These are phyloP conservation scores for Mycena chlorophos DNA, from an alignment of 768 basidiomycete genomes.

Conservation along the genomic window DNA sequence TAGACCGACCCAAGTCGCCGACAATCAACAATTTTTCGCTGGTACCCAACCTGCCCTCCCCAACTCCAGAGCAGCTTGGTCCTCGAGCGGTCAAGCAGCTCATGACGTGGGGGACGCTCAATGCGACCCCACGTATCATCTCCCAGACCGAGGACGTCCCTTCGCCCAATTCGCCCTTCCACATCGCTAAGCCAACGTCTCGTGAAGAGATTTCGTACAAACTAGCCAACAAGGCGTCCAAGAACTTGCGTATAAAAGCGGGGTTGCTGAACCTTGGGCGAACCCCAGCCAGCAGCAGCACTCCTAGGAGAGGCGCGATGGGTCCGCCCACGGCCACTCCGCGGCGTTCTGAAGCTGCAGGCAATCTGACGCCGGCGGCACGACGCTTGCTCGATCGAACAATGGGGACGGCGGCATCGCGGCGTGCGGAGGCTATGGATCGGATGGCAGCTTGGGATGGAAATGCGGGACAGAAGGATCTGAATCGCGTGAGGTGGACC, in stretches of 20 bases:
- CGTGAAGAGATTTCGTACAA: conserved; percentile 81
- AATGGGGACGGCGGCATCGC: conserved; percentile 58
- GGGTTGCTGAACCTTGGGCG: conserved; percentile 51
- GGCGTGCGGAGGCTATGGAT: conserved; percentile 71
- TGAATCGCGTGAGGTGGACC: conserved; percentile 74
- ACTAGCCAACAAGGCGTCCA: conserved; percentile 79
- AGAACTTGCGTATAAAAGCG: conserved; percentile 77
- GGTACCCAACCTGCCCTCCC: conserved; percentile 84
- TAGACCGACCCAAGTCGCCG: conserved; percentile 68
- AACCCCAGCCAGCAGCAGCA: conserved; percentile 37
- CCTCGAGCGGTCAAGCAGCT: conserved; percentile 84
- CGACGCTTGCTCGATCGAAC: conserved; percentile 72
- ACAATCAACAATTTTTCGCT: conserved; percentile 63
- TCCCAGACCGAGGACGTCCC: conserved; percentile 57
- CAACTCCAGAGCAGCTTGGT: conserved; percentile 79
- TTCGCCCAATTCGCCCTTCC: conserved; percentile 68
- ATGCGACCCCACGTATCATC: conserved; percentile 88
- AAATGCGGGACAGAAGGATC: conserved; percentile 54
- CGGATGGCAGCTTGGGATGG: conserved; percentile 58
- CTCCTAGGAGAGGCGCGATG: conserved; percentile 58
- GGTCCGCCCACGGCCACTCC: conserved; percentile 81
- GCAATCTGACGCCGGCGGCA: conserved; percentile 85
- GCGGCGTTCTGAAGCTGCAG: conserved; percentile 66
- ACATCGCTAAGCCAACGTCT: conserved; percentile 70
- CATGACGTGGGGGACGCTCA: conserved; percentile 96